phyloP scores from a whole-genome alignment of 2,329 filamentous ascomycete genomes.

The Hypomyces perniciosus region DNA sequence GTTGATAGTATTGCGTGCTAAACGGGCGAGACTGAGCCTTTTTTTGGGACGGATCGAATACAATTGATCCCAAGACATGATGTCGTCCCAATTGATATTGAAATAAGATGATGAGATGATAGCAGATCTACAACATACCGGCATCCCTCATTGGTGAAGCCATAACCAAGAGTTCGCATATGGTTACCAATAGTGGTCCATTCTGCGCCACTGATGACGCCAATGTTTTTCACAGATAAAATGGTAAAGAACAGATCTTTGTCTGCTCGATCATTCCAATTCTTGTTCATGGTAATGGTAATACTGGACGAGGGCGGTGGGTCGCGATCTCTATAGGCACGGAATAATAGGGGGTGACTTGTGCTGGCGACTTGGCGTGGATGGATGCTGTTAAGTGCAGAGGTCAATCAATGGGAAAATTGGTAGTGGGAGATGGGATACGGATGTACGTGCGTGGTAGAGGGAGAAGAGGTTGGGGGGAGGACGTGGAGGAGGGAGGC shows the following conservation, averaged over 20 bases:
- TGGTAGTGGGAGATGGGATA: conserved; percentile 33
- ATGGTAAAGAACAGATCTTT: conserved; percentile 60
- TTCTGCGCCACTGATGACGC: conserved; percentile 56
- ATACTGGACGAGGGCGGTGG: conserved; percentile 1
- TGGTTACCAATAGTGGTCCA: conserved; percentile 57
- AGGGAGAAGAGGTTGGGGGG: conserved; percentile 18
- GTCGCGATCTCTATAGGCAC: conserved; percentile 10
- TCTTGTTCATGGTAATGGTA: conserved; percentile 42
- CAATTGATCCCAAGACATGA: too few species aligned
- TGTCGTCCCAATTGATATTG: too few species aligned
- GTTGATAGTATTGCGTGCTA: too few species aligned
- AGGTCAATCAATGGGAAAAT: conserved; percentile 33
- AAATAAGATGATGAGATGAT: too few species aligned
- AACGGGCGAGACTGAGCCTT: too few species aligned
- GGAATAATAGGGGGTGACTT: conserved; percentile 6
- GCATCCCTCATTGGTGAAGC: conserved; percentile 59
- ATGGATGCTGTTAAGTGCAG: conserved; percentile 32
- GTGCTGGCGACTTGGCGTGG: conserved; percentile 15
- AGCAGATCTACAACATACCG: conserved; percentile 40
- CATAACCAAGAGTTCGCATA: conserved; percentile 54
- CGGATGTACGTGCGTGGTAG: conserved; percentile 18
- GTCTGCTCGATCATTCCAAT: conserved; percentile 56
- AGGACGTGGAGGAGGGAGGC: conserved; percentile 19
- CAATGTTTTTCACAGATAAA: conserved; percentile 56
- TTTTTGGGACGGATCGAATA: too few species aligned